Evolutionary conservation across 2,329 filamentous ascomycete genomes (phyloP), one percentile per base, ranked within the genome.

Genomic region (Aspergillus novofumigatus): DNA sequence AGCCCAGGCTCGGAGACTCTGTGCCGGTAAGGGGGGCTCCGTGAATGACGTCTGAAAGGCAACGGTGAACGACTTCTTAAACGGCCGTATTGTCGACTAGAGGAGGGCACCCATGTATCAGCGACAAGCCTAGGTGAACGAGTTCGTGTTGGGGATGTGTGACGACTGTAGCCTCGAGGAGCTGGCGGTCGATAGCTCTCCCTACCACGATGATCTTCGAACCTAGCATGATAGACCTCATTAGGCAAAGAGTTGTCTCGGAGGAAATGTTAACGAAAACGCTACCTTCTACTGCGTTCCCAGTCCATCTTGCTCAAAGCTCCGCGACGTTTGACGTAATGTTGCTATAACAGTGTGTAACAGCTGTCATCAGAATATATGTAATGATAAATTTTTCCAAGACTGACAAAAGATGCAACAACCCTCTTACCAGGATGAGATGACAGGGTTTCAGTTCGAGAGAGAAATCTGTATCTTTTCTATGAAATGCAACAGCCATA

Each of bases 61-160:
- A 66, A 60, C 8, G 75, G 77, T 23, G 77, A 79, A 21, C 77
- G 75, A 61, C 76, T 79, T 59, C 76, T 71, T n/a, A 67, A 64
- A 41, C 74, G 69, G 25, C 65, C 65, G 55, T 72, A 73, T 4
- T 63, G 56, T 55, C 72, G 65, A 57, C 65, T 66, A 48, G 68
- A 62, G 35, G 73, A 65, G 14, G 72, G 75, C 21, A 74, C 74
- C 75, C 75, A 77, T 50, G 75, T 77, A 63, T 77, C 75, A 42
- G 74, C 75, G 42, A 70, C 62, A 51, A 68, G 62, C 45, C 73
- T 72, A 51, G 72, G 72, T 49, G 73, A 75, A 26, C 69, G 72
- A 57, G 70, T 72, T 52, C 73, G 69, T 51, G 71, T 65, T 38
- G 74, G 72, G 45, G 74, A 75, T 51, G 73, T 70, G 57, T 67